A percentile compares a stretch with the other conserved stretches of the same genome.
Evolutionary conservation across 2,329 filamentous ascomycete genomes (phyloP).

Genomic region (Falciphora oryzae): DNA sequence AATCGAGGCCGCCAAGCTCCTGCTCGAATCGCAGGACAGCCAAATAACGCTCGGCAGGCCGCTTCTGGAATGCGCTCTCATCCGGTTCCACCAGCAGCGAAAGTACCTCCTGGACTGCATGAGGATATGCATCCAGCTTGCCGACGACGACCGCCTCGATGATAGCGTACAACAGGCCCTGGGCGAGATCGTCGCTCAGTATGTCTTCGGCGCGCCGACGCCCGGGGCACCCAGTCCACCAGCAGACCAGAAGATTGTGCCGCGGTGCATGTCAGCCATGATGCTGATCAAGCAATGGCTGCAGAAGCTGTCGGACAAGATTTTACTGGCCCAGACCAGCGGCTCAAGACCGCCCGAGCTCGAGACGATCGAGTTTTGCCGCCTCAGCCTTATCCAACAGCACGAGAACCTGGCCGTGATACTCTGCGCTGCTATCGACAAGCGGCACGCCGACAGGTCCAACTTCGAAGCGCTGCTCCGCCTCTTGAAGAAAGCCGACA

Average conservation of each 20-base stretch:
- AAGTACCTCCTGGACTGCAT: slow-evolving; percentile 79
- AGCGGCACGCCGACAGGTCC: slow-evolving; percentile 59
- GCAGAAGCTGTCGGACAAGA: slow-evolving; percentile 66
- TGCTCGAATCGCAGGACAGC: slow-evolving; percentile 68
- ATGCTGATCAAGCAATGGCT: slow-evolving; percentile 71
- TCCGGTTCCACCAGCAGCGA: slow-evolving; percentile 82
- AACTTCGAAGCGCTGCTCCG: slow-evolving; percentile 71
- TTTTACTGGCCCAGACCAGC: slow-evolving; percentile 62
- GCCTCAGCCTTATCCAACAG: slow-evolving; percentile 74
- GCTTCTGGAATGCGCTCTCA: slow-evolving; percentile 70
- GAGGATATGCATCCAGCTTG: slow-evolving; percentile 69
- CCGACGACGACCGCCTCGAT: slow-evolving; percentile 51
- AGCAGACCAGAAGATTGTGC: slow-evolving; percentile 56
- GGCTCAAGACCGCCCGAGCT: slow-evolving; percentile 50
- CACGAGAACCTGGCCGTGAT: slow-evolving; percentile 86
- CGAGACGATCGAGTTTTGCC: slow-evolving; percentile 76
- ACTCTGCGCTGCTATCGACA: slow-evolving; percentile 71
- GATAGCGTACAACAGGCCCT: slow-evolving; percentile 42
- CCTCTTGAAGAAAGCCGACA: slow-evolving; percentile 63
- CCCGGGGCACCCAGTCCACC: slow-evolving; percentile 38
- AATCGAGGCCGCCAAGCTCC: slow-evolving; percentile 69
- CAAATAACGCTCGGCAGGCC: slow-evolving; percentile 63
- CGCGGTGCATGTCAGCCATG: slow-evolving; percentile 73
- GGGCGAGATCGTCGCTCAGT: slow-evolving; percentile 49
- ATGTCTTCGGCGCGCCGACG: slow-evolving; percentile 45